A percentile compares a stretch with the other conserved stretches of the same genome.
These are phyloP conservation scores for Hypoxylon sp. DNA, from an alignment of 2,329 filamentous ascomycete species.

Conservation along the genomic window DNA sequence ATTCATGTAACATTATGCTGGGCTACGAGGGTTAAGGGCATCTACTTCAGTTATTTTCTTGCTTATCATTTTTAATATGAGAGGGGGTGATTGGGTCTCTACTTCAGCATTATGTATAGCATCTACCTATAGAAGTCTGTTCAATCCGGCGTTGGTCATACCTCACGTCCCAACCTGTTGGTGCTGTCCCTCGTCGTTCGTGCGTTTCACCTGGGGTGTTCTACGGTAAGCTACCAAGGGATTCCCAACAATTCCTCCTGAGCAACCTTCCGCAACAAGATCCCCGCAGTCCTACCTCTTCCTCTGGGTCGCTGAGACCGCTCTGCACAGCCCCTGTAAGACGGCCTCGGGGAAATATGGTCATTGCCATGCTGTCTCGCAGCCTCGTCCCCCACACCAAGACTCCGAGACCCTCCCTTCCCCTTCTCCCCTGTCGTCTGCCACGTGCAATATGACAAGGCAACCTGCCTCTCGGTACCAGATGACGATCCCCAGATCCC, in stretches of 20 bases:
- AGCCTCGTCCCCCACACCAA: not conserved
- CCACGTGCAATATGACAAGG: not conserved
- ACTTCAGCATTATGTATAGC: not conserved
- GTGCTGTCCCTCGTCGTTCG: too few species aligned
- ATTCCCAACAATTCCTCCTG: too few species aligned
- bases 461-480: not conserved
- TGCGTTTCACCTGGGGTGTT: too few species aligned
- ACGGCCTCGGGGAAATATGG: not conserved
- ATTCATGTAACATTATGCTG: not conserved
- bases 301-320: too few species aligned
- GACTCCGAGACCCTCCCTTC: not conserved
- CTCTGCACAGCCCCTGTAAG: not conserved
- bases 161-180: slow-evolving; percentile 3
- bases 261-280: too few species aligned
- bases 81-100: not conserved
- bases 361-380: not conserved
- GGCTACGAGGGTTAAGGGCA: not conserved
- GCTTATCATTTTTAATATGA: not conserved
- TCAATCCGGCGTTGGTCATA: not conserved
- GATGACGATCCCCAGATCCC: not conserved
- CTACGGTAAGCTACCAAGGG: not conserved
- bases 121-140: too few species aligned
- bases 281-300: too few species aligned
- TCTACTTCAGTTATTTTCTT: not conserved
- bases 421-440: too few species aligned